These are phyloP conservation scores for Pythium scleroteichum DNA, from an alignment of 352 stramenopile species.

Conservation along the genomic window DNA sequence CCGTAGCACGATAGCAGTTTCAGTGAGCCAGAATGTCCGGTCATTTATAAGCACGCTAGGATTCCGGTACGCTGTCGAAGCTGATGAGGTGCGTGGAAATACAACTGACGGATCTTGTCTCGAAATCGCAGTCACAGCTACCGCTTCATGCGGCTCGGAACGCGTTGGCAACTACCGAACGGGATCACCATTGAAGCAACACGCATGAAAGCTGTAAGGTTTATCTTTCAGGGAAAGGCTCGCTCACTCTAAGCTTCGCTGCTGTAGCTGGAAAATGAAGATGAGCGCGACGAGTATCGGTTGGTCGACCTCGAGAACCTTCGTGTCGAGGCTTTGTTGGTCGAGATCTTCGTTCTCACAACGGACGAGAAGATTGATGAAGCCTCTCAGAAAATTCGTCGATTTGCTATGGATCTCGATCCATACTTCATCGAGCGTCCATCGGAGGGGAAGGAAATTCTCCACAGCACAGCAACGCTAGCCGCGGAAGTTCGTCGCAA, in stretches of 20 bases:
- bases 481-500: slow-evolving; percentile 80
- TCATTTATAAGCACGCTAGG: slow-evolving; percentile 71
- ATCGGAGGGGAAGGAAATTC: slow-evolving; percentile 83
- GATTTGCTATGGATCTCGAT: slow-evolving; percentile 79
- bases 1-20: slow-evolving; percentile 82
- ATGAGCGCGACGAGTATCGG: slow-evolving; percentile 83
- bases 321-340: slow-evolving; percentile 77
- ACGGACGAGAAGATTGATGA: slow-evolving; percentile 88
- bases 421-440: slow-evolving; percentile 85
- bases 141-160: slow-evolving; percentile 81
- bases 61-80: slow-evolving; percentile 50
- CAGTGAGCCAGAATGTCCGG: slow-evolving; percentile 79
- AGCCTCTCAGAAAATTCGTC: slow-evolving; percentile 76
- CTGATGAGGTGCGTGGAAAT: not conserved
- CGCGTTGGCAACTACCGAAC: slow-evolving; percentile 80
- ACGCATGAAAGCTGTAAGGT: slow-evolving; percentile 80
- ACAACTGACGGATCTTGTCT: too few relatives aligned
- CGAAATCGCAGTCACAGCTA: slow-evolving; percentile 62
- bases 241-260: not conserved
- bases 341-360: slow-evolving; percentile 84
- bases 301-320: slow-evolving; percentile 83
- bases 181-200: slow-evolving; percentile 84
- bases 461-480: slow-evolving; percentile 79
- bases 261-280: slow-evolving; percentile 73
- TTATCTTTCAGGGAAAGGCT: not conserved